Evolutionary conservation across 1,284 basidiomycete genomes (phyloP), one percentile per base, ranked within the genome.

Genomic region (Cryptococcus wingfieldii): DNA sequence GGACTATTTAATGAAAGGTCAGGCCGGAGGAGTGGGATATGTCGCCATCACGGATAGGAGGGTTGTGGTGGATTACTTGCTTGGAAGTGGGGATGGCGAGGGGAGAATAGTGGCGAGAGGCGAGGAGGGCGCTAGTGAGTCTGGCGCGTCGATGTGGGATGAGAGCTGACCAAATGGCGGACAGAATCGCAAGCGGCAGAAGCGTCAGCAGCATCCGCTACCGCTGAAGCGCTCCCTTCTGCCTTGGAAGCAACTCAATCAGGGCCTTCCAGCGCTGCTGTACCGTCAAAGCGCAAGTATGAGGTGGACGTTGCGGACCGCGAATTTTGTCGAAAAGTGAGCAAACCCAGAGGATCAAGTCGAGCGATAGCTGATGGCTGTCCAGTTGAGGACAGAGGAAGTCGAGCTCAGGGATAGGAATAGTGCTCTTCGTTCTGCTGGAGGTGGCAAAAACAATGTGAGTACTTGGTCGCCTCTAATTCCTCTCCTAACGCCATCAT

Each of bases 11-110:
- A 86, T 86, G 73, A 86, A 88, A 65, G 86, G 86, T 4, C 81
- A 89, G 59, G 86, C 88, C 65, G 82, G 81, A 52, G 87, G 87
- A 1, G 77, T 90, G 31, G 80, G 71, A 6, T 89, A 90, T 70
- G 89, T 95, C 44, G 86, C 88, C 66, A 85, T 90, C 42, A 90
- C 89, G 2, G 91, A 94, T 76, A 80, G 91, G 59, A 89, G 88
- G 76, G 81, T 80, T 41, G 84, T 94, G 0, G 83, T 89, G 27
- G 90, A 92, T 54, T 95, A 87, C 84, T 71, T 96, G 50, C 84
- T 87, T 61, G 89, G 89, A 5, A 60, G 61, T 28, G 55, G 53
- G 18, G 83, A 82, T 61, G 78, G 80, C 0, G 68, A 75, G 0
- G 81, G 82, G 23, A 78, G 85, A 59, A 82, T 85, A 16, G 77